Conservation (phyloP, 2,329 filamentous ascomycete genomes). For the Juglanconis sp. region DNA sequence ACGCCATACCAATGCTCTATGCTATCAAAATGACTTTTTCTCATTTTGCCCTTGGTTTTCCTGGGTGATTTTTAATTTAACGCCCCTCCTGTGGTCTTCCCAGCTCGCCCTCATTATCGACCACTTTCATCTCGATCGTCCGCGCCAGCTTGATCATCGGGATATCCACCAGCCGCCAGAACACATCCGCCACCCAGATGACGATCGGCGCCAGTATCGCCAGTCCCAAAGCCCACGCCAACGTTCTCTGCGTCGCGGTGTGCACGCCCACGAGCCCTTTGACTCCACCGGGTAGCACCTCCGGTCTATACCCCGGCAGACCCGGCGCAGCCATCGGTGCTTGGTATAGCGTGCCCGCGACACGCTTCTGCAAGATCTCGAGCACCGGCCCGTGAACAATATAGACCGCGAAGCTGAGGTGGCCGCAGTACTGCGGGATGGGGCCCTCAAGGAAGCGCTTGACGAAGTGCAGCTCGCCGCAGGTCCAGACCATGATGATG, state of each 20-base stretch:
- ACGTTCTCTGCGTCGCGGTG: constrained; percentile 26
- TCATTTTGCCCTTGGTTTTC: not conserved
- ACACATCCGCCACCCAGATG: constrained; percentile 56
- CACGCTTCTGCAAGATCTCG: constrained; percentile 31
- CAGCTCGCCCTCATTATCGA: constrained; percentile 16
- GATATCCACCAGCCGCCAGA: constrained; percentile 56
- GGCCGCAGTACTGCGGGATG: constrained; percentile 52
- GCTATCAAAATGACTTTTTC: not conserved
- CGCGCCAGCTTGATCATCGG: constrained; percentile 28
- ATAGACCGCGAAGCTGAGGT: constrained; percentile 57
- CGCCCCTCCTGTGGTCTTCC: constrained; percentile 4
- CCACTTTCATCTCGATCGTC: constrained; percentile 23
- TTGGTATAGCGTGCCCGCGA: constrained; percentile 27
- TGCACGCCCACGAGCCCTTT: constrained; percentile 32
- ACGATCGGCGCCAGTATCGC: constrained; percentile 32
- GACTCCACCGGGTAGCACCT: constrained; percentile 25
- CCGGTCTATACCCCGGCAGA: constrained; percentile 20
- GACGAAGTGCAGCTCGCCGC: constrained; percentile 32
- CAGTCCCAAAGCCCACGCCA: constrained; percentile 38
- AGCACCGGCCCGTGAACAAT: constrained; percentile 54
- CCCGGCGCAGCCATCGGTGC: constrained; percentile 23
- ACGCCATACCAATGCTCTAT: not conserved
- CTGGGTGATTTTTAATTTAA: not conserved
- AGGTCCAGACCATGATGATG: constrained; percentile 34
- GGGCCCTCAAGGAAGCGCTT: constrained; percentile 41